phyloP scores from a whole-genome alignment of 208 protist genomes.

The Kentomonas sorsogonicus region DNA sequence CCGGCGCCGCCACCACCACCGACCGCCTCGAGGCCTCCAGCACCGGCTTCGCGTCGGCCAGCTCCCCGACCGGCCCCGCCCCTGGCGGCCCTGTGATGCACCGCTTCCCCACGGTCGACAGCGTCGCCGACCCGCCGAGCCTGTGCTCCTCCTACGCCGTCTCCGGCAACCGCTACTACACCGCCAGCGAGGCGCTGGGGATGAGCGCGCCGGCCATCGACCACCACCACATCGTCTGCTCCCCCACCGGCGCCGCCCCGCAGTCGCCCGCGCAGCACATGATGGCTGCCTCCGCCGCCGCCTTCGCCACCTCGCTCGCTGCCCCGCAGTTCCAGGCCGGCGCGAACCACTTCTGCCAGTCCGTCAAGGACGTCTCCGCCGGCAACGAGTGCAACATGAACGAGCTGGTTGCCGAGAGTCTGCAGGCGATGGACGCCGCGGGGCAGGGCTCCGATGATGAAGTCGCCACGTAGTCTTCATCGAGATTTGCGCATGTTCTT shows the following conservation, averaged over 20 bases:
- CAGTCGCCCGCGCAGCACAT: too few species aligned
- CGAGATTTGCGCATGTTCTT: too few species aligned
- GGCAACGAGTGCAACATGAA: background rate
- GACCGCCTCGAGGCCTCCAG: background rate
- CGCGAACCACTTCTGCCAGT: constrained; percentile 3
- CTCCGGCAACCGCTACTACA: constrained; percentile 34
- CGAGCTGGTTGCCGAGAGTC: too few species aligned
- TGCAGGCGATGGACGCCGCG: background rate
- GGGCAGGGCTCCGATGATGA: too few species aligned
- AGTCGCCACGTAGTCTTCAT: too few species aligned
- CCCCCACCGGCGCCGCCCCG: background rate
- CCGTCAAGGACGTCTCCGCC: constrained; percentile 9
- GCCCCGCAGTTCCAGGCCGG: background rate
- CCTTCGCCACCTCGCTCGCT: background rate
- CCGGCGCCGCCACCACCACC: background rate
- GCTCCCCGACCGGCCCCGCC: constrained; percentile 1
- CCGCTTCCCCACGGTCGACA: constrained; percentile 3
- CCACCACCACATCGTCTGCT: background rate
- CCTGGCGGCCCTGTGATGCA: constrained; percentile 1
- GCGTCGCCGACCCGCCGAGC: constrained; percentile 8
- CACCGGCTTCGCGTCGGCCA: background rate
- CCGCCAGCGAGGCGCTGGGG: constrained; percentile 4
- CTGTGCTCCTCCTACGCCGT: constrained; percentile 31
- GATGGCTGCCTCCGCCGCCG: background rate
- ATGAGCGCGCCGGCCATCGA: background rate